Conservation (phyloP, 1,284 basidiomycete species). For the Ustilago sp. region DNA sequence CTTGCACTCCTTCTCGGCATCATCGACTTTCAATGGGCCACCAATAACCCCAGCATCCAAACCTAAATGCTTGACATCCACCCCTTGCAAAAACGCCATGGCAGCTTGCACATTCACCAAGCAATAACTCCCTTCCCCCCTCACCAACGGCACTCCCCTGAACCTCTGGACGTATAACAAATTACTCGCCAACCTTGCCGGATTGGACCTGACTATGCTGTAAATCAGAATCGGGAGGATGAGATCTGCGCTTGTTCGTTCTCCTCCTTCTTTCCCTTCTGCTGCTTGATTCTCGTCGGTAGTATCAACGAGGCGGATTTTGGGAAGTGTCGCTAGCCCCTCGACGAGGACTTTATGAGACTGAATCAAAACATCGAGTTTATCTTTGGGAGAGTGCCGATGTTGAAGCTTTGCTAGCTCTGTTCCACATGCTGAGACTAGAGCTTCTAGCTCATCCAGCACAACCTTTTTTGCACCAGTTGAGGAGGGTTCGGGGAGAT, state of each 20-base stretch:
- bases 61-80: constrained; percentile 84
- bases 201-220: constrained; percentile 89
- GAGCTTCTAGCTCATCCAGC: constrained; percentile 75
- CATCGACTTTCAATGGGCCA: constrained; percentile 4
- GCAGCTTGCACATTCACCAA: constrained; percentile 93
- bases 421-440: constrained; percentile 82
- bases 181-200: constrained; percentile 81
- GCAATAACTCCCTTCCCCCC: constrained; percentile 89
- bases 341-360: constrained; percentile 86
- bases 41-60: constrained; percentile 72
- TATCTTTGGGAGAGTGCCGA: constrained; percentile 80
- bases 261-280: not conserved
- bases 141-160: constrained; percentile 76
- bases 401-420: constrained; percentile 79
- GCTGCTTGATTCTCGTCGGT: constrained; percentile 8
- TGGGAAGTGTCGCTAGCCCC: constrained; percentile 62
- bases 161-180: constrained; percentile 88
- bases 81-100: constrained; percentile 91
- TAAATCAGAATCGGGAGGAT: constrained; percentile 90
- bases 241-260: constrained; percentile 73
- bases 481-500: constrained; percentile 71
- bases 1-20: not conserved
- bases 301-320: constrained; percentile 35
- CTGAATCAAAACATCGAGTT: constrained; percentile 81
- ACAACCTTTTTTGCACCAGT: constrained; percentile 58